Percentiles rank a stretch among this genome's conserved stretches.
phyloP scores from a whole-genome alignment of 306 rosid species.

The Dicorynia guianensis region DNA sequence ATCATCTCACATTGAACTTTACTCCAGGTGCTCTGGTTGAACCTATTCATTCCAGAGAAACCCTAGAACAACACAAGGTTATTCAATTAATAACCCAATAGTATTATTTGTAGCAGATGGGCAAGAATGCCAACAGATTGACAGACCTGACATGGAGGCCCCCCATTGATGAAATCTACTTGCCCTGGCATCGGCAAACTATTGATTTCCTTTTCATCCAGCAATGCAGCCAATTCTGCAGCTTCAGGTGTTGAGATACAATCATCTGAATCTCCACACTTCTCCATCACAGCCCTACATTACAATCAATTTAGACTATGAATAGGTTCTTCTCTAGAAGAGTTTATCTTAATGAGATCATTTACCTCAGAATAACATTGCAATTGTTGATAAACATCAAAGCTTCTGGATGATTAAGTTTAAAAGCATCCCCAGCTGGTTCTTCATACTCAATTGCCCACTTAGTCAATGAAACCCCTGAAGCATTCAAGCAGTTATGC shows the following conservation, averaged over 20 bases:
- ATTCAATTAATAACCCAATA: background rate
- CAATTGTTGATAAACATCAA: conserved; percentile 81
- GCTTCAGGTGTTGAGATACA: conserved; percentile 89
- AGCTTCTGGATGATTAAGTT: conserved; percentile 82
- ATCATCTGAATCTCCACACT: conserved; percentile 87
- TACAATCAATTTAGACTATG: conserved; percentile 35
- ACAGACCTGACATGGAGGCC: conserved; percentile 96
- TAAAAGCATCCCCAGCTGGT: conserved; percentile 93
- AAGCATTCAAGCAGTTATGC: conserved; percentile 39
- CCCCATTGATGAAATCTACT: conserved; percentile 98
- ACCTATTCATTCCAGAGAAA: conserved; percentile 98
- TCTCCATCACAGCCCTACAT: conserved; percentile 89
- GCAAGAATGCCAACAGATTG: conserved; percentile 19
- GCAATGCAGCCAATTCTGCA: conserved; percentile 67
- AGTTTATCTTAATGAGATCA: background rate
- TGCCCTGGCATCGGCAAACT: conserved; percentile 86
- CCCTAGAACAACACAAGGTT: conserved; percentile 59
- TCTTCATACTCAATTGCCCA: conserved; percentile 99
- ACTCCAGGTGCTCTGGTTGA: conserved; percentile 92
- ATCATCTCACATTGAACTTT: conserved; percentile 99
- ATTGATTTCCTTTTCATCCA: conserved; percentile 62
- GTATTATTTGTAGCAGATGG: background rate
- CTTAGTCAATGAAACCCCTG: conserved; percentile 80
- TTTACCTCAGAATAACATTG: conserved; percentile 88
- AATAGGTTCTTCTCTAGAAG: background rate